Evolutionary conservation across 148 eudicot species (phyloP).

Genomic region (Cornus controversa): DNA sequence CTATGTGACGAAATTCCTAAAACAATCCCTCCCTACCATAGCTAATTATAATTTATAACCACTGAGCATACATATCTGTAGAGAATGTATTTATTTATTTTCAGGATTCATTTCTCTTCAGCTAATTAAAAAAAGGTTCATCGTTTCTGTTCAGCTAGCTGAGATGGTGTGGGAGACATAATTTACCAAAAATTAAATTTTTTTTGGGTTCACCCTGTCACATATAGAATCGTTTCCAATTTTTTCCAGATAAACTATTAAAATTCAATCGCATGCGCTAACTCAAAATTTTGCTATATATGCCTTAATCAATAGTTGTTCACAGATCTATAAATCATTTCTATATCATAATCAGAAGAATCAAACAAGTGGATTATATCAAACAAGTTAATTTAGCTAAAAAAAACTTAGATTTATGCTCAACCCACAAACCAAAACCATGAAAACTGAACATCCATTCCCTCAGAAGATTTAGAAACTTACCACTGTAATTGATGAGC

Average conservation of each 20-base stretch:
- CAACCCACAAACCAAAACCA: background rate
- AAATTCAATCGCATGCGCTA: too few relatives aligned
- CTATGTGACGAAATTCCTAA: background rate
- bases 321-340: background rate
- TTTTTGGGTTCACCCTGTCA: too few relatives aligned
- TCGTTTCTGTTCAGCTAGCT: too few relatives aligned
- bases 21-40: background rate
- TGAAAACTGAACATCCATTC: background rate
- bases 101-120: too few relatives aligned
- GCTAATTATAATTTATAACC: background rate
- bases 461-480: constrained; percentile 20
- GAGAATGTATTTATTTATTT: too few relatives aligned
- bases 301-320: background rate
- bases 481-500: constrained; percentile 78
- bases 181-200: too few relatives aligned
- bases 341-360: background rate
- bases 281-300: background rate
- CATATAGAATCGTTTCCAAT: too few relatives aligned
- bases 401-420: background rate
- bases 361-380: background rate
- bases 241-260: too few relatives aligned
- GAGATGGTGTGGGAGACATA: too few relatives aligned
- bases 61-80: too few relatives aligned
- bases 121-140: too few relatives aligned
- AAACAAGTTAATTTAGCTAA: background rate